Base-by-base conservation (phyloP, 805 yeast genomes). In the Isabelozyma heimii region DNA sequence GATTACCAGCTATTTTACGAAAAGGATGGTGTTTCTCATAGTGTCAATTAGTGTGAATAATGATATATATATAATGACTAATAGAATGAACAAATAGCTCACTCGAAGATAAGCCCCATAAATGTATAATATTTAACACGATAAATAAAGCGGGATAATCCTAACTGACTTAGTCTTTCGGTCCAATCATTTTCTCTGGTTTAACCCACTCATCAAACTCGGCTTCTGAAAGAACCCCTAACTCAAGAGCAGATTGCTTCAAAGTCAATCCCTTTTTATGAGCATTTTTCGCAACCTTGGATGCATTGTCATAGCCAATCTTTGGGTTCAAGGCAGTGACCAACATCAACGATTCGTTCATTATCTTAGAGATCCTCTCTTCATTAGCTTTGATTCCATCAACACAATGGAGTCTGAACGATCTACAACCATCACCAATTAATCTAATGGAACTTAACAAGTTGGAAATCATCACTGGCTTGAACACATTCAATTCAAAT, bases 281-380 rank as follows among this genome's bases (percentile, higher is more conserved):
- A 12, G 74, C 74, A 50, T 69, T 69, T 57, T 69, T 69, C 44
- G 74, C 74, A 7, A 68, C 72, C 65, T 69, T 69, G 41, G 71
- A 66, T 13, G 74, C 74, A 43, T 64, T 63, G 48, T 69, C 74
- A 57, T 69, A 69, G 30, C 74, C 74, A 44, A 69, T 69, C 60
- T 67, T 69, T 13, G 74, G 74, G 60, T 69, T 69, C 59, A 69
- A 65, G 6, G 73, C 72, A 9, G 74, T 69, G 14, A 69, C 74
- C 63, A 69, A 65, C 74, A 69, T 69, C 59, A 69, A 66, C 2
- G 72, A 67, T 52, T 69, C 73, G 51, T 69, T 64, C 62, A 69
- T 61, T 15, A 66, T 61, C 61, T 67, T 65, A 45, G 62, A 60
- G 42, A 69, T 69, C 61, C 67, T 68, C 49, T 69, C 70, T 42